A percentile compares a stretch with the other conserved stretches of the same genome.
Evolutionary conservation across 495 filamentous ascomycete genomes (phyloP).

Genomic region (Penicillium ucsense): DNA sequence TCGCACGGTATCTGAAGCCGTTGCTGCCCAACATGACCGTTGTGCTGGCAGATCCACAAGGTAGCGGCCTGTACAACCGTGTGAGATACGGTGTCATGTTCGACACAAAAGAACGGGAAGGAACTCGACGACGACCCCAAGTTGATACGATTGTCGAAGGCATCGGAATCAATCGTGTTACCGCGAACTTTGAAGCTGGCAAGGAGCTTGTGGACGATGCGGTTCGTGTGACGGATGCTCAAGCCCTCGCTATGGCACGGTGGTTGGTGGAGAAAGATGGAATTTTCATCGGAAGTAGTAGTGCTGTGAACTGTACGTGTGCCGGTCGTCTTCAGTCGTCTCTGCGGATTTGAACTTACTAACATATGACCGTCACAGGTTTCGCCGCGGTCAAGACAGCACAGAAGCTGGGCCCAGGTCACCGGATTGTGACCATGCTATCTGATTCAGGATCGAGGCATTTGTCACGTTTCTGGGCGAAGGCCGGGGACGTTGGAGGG

Average conservation of each 20-base stretch:
- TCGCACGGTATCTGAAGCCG: conserved; percentile 73
- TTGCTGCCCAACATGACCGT: conserved; percentile 52
- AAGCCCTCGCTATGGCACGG: conserved; percentile 85
- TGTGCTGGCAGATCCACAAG: conserved; percentile 88
- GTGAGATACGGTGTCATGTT: conserved; percentile 96
- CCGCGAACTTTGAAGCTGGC: conserved; percentile 83
- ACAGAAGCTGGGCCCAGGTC: conserved; percentile 60
- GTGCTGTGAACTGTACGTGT: conserved; percentile 79
- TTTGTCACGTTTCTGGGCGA: conserved; percentile 89
- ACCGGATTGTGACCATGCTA: conserved; percentile 79
- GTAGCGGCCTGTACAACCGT: conserved; percentile 85
- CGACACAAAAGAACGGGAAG: conserved; percentile 74
- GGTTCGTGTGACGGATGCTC: conserved; percentile 79
- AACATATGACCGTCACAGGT: conserved; percentile 25
- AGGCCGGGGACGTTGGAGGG: conserved; percentile 59
- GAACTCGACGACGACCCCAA: conserved; percentile 77
- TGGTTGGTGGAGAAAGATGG: conserved; percentile 96
- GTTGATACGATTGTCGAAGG: conserved; percentile 96
- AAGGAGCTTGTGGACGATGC: conserved; percentile 80
- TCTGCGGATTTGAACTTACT: neutral
- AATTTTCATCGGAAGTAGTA: conserved; percentile 88
- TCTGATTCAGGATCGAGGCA: conserved; percentile 90
- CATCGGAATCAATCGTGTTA: conserved; percentile 87
- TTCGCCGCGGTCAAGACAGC: conserved; percentile 81
- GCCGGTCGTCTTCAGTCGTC: neutral